phyloP scores from a whole-genome alignment of 805 yeast genomes.

The Kazachstania taianensis region DNA sequence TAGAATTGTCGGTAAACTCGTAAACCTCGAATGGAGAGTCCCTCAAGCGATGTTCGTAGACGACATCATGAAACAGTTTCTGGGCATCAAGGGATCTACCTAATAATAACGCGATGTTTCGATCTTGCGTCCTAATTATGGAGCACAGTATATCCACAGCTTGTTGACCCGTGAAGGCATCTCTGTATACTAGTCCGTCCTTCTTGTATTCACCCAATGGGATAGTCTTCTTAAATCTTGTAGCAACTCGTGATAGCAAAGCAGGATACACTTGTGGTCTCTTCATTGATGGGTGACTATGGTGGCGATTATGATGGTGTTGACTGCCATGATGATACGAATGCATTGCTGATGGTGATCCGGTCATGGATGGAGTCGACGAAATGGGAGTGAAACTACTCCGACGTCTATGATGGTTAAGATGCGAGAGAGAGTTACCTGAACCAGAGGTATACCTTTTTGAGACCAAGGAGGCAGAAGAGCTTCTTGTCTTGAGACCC shows the following conservation, averaged over 20 bases:
- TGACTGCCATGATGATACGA: conserved; percentile 5
- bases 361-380: conserved; percentile 2
- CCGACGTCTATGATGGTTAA: conserved; percentile 5
- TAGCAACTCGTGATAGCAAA: conserved; percentile 73
- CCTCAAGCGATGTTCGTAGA: conserved; percentile 85
- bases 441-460: conserved; percentile 31
- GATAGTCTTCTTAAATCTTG: conserved; percentile 58
- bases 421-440: conserved; percentile 10
- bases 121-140: conserved; percentile 79
- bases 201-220: conserved; percentile 71
- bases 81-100: conserved; percentile 94
- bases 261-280: conserved; percentile 85
- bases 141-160: conserved; percentile 87
- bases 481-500: conserved; percentile 38
- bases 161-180: conserved; percentile 86
- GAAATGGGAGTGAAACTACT: conserved; percentile 4
- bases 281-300: conserved; percentile 14
- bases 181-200: conserved; percentile 85
- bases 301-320: conserved; percentile 3
- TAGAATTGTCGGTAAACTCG: conserved; percentile 49
- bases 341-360: background rate
- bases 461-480: conserved; percentile 32
- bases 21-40: conserved; percentile 84
- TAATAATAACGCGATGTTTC: conserved; percentile 77
- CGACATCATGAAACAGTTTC: conserved; percentile 87